A percentile compares a stretch with the other conserved stretches of the same genome.
These are phyloP conservation scores for Leccinum fibrillosum DNA, from an alignment of 768 basidiomycete genomes.

Conservation along the genomic window DNA sequence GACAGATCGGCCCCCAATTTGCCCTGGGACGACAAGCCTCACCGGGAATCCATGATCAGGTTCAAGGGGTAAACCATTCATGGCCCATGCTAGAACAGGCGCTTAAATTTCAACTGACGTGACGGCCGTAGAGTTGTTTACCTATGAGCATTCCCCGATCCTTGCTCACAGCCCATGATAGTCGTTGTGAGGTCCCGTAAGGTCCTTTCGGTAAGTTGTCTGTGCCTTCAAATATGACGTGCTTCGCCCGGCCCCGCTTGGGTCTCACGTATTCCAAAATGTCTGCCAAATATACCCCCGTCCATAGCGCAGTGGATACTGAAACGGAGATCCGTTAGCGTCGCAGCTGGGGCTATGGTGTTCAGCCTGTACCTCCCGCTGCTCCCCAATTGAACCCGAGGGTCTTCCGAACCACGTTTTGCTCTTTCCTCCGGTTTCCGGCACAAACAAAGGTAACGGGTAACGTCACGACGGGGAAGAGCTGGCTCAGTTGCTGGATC, in stretches of 20 bases:
- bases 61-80: slow-evolving; percentile 57
- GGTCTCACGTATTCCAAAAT: slow-evolving; percentile 47
- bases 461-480: slow-evolving; percentile 52
- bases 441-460: slow-evolving; percentile 64
- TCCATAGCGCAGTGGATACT: slow-evolving; percentile 55
- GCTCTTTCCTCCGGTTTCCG: slow-evolving; percentile 64
- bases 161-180: slow-evolving; percentile 44
- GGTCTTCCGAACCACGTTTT: slow-evolving; percentile 56
- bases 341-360: neutral
- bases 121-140: slow-evolving; percentile 7
- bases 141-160: slow-evolving; percentile 50
- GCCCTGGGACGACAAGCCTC: slow-evolving; percentile 59
- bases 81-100: slow-evolving; percentile 40
- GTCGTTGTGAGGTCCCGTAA: slow-evolving; percentile 51
- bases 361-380: slow-evolving; percentile 31
- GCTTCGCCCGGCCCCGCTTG: slow-evolving; percentile 33
- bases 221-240: slow-evolving; percentile 58
- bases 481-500: slow-evolving; percentile 41
- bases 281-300: slow-evolving; percentile 56
- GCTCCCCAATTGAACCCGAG: slow-evolving; percentile 58
- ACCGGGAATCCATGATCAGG: slow-evolving; percentile 67
- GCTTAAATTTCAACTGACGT: neutral
- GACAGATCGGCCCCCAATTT: slow-evolving; percentile 61
- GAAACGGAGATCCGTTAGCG: slow-evolving; percentile 1
- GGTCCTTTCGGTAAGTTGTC: slow-evolving; percentile 57